Evolutionary conservation across 1,284 basidiomycete genomes (phyloP).

Genomic region (Earliella scabrosa): DNA sequence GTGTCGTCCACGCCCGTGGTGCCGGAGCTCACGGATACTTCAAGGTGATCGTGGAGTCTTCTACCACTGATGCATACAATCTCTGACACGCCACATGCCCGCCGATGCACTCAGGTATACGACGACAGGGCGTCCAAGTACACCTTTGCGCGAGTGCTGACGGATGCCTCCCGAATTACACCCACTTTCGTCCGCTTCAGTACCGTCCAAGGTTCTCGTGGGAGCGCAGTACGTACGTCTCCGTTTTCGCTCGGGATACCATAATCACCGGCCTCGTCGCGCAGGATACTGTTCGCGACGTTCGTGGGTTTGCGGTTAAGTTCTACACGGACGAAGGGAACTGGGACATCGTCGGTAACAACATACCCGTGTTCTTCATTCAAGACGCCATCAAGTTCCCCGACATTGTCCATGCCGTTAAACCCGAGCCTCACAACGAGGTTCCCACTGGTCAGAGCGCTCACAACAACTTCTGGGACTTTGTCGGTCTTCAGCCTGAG

Average conservation of each 20-base stretch:
- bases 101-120: conserved; percentile 43
- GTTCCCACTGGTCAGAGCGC: conserved; percentile 65
- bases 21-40: conserved; percentile 83
- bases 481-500: conserved; percentile 66
- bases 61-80: neutral
- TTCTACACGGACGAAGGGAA: conserved; percentile 83
- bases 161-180: conserved; percentile 70
- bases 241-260: neutral
- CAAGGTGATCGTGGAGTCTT: conserved; percentile 37
- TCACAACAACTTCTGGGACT: conserved; percentile 91
- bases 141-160: conserved; percentile 71
- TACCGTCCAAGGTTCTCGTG: conserved; percentile 78
- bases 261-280: conserved; percentile 17
- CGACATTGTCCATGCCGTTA: conserved; percentile 80
- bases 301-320: conserved; percentile 82
- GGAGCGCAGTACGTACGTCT: conserved; percentile 59
- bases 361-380: conserved; percentile 86
- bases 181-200: conserved; percentile 83
- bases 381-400: conserved; percentile 86
- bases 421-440: conserved; percentile 82
- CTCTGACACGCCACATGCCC: too few species aligned
- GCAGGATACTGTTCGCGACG: conserved; percentile 81
- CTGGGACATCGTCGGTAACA: conserved; percentile 83
- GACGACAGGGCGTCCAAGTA: conserved; percentile 66
- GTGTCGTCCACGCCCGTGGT: conserved; percentile 77